A percentile compares a stretch with the other conserved stretches of the same genome.
Conservation (phyloP, 2,329 filamentous ascomycete species). For the Dothistroma septosporum region DNA sequence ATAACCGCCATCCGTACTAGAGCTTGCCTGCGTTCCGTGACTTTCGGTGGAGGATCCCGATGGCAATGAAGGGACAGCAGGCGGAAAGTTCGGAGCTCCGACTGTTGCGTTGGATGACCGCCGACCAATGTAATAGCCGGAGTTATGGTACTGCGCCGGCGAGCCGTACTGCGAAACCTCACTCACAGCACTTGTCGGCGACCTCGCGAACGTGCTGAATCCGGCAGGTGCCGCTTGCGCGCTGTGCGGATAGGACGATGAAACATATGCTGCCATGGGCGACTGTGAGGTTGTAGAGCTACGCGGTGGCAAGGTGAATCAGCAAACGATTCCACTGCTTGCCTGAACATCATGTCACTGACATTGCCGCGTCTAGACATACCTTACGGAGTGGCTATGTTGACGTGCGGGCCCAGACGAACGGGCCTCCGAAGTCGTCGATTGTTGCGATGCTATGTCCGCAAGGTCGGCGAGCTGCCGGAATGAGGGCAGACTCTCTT, state of each 20-base stretch:
- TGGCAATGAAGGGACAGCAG: constrained; percentile 23
- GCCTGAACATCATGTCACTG: neutral
- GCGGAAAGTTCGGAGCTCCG: constrained; percentile 12
- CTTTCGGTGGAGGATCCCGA: constrained; percentile 32
- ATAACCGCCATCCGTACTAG: constrained; percentile 30
- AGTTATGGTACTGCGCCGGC: constrained; percentile 18
- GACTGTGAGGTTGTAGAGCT: constrained; percentile 31
- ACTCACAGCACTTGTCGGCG: constrained; percentile 27
- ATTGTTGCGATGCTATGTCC: constrained; percentile 45
- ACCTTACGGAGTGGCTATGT: constrained; percentile 19
- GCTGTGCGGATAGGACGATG: constrained; percentile 20
- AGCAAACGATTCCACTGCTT: neutral
- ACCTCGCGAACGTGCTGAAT: constrained; percentile 17
- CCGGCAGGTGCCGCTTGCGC: constrained; percentile 29
- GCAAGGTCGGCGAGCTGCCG: constrained; percentile 28
- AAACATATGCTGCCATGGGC: constrained; percentile 25
- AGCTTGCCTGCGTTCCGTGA: constrained; percentile 25
- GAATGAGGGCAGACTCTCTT: constrained; percentile 32
- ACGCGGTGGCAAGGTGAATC: constrained; percentile 17
- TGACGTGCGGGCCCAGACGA: constrained; percentile 21
- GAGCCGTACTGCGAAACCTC: constrained; percentile 27
- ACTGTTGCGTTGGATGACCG: constrained; percentile 20
- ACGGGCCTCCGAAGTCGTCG: constrained; percentile 21
- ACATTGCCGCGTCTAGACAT: neutral
- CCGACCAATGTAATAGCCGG: constrained; percentile 24